phyloP scores from a whole-genome alignment of 192 early-diverging fungal genomes.

The Coemansia sp. region DNA sequence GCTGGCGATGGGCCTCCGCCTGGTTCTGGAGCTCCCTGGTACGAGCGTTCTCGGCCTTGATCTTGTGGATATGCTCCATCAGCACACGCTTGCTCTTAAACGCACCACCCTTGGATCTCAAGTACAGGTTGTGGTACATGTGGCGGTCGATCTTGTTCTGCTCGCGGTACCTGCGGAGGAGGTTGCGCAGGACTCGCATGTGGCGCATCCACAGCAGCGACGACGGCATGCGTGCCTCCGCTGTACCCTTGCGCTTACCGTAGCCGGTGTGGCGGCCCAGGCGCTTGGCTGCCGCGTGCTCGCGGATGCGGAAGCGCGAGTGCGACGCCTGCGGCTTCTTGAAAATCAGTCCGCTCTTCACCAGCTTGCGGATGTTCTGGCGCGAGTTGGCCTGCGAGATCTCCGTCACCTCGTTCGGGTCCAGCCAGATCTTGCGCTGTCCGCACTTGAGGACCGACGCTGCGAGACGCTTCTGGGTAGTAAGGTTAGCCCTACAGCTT shows the following conservation, averaged over 20 bases:
- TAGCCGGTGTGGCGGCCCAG: conserved; percentile 93
- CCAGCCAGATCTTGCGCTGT: conserved; percentile 98
- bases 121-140: conserved; percentile 96
- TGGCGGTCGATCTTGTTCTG: conserved; percentile 97
- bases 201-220: conserved; percentile 97
- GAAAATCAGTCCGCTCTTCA: conserved; percentile 97
- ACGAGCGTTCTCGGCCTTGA: conserved; percentile 97
- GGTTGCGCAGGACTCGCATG: conserved; percentile 92
- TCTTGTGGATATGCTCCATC: conserved; percentile 99
- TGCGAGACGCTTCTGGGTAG: conserved; percentile 93
- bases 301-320: conserved; percentile 94
- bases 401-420: conserved; percentile 94
- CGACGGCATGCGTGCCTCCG: conserved; percentile 97
- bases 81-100: conserved; percentile 99
- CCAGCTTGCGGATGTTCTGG: conserved; percentile 95
- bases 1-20: conserved; percentile 96
- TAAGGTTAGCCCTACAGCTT: conserved; percentile 67
- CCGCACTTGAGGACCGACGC: conserved; percentile 97
- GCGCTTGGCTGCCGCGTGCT: conserved; percentile 92
- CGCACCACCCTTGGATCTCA: conserved; percentile 99
- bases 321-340: conserved; percentile 84
- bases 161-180: conserved; percentile 97
- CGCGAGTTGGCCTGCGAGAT: conserved; percentile 98
- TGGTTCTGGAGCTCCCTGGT: conserved; percentile 91
- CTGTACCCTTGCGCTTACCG: conserved; percentile 93